Percentiles rank a stretch among this genome's conserved stretches.
Conservation (phyloP, 2,329 filamentous ascomycete species). For the Fusarium napiforme region DNA sequence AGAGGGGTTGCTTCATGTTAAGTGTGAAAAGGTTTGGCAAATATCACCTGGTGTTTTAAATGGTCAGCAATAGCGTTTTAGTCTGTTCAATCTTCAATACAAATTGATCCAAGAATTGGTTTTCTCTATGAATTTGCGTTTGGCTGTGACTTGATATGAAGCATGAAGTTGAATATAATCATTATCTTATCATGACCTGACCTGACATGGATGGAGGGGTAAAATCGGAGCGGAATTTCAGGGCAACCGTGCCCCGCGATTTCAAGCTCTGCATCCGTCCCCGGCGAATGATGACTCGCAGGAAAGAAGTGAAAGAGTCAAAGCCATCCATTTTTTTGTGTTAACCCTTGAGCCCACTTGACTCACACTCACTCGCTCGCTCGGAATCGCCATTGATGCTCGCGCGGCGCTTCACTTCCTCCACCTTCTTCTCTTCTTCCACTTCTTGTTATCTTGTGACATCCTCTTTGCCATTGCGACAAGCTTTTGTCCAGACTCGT, state of each 20-base stretch:
- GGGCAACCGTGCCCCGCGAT: conserved; percentile 36
- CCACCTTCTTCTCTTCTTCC: conserved; percentile 38
- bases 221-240: conserved; percentile 35
- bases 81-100: conserved; percentile 23
- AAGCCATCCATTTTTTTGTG: conserved; percentile 43
- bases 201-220: conserved; percentile 30
- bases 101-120: conserved; percentile 17
- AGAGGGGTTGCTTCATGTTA: conserved; percentile 1
- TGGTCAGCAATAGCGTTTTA: conserved; percentile 28
- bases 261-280: conserved; percentile 7
- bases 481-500: not conserved
- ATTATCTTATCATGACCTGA: conserved; percentile 5
- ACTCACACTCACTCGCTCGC: conserved; percentile 40
- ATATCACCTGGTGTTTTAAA: conserved; percentile 19
- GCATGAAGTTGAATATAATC: not conserved
- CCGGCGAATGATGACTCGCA: conserved; percentile 34
- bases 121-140: no score
- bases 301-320: conserved; percentile 25
- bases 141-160: not conserved
- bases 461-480: conserved; percentile 22
- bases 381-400: conserved; percentile 42
- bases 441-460: conserved; percentile 16
- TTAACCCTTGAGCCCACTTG: conserved; percentile 44
- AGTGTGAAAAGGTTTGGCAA: conserved; percentile 15
- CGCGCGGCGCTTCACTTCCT: conserved; percentile 42